Base-by-base conservation (phyloP, 2,329 filamentous ascomycete species). In the Fusarium protoensiforme region DNA sequence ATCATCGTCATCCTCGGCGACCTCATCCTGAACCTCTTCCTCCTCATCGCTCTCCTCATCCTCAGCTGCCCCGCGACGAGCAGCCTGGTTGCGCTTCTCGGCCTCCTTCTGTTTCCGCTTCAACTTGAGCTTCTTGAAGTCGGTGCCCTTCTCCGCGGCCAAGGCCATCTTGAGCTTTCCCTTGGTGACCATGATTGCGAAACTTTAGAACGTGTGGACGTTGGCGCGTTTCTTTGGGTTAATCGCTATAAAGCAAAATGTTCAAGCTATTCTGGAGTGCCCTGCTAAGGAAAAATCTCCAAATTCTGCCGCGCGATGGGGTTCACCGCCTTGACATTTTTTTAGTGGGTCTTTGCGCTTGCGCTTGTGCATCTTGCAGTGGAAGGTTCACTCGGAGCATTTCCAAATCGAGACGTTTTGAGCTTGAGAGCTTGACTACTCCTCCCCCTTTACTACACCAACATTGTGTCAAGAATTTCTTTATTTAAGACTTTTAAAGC, bases 151-250 rank as follows among this genome's bases (percentile, higher is more conserved):
- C 58, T 91, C 86, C 43, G 86, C 86, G 54, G 84, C 85, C 18
- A 91, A 81, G 11, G 88, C 88, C 79, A 87, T 81, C 80, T 87
- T 88, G 62, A 90, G 81, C 73, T 86, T 88, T 78, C 84, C 84
- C 78, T 84, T 85, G 27, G 80, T 81, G 58, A 83, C 84, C 84
- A 85, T 85, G 61, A 72, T 70, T 46, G 56, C 68, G 48, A n/a
- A 51, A 29, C 6, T 31, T 70, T 61, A 39, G 4, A 18, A 18
- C 5, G 53, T 38, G 46, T 58, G 57, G 24, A 56, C 22, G 41
- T 51, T 54, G 62, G 65, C 72, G 71, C 69, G 48, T 70, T 65
- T 67, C 35, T 61, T 57, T 59, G 53, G 68, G 35, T 59, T 54
- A 48, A 38, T 61, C 68, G 74, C 73, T 36, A 48, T 61, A 53